Conservation (phyloP, 306 rosid genomes). For the Quercus ilex region DNA sequence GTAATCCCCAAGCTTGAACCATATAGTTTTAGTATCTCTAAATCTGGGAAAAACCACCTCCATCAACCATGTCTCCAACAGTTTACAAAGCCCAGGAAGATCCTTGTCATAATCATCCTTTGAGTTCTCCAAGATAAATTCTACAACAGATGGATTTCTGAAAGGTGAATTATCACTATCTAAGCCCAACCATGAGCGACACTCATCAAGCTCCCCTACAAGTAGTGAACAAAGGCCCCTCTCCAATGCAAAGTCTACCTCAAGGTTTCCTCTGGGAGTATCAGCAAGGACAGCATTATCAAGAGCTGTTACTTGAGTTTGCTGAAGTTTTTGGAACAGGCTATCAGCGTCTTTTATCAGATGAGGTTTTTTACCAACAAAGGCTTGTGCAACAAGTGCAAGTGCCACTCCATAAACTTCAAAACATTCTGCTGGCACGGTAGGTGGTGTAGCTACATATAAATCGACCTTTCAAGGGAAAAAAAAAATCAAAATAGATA, state of each 20-base stretch:
- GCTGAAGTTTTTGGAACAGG: conserved; percentile 93
- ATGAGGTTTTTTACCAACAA: conserved; percentile 82
- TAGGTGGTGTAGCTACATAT: conserved; percentile 88
- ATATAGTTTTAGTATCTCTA: conserved; percentile 68
- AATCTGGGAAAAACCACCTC: conserved; percentile 94
- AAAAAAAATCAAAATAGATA: background rate
- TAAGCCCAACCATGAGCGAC: conserved; percentile 89
- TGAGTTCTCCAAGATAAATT: conserved; percentile 70
- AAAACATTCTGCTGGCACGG: conserved; percentile 94
- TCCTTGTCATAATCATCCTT: conserved; percentile 75
- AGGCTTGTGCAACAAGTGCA: conserved; percentile 91
- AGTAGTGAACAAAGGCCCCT: conserved; percentile 96
- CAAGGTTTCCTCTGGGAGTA: conserved; percentile 54
- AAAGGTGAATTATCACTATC: conserved; percentile 67
- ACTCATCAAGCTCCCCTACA: conserved; percentile 82
- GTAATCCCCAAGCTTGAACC: conserved; percentile 87
- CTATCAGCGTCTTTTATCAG: conserved; percentile 89
- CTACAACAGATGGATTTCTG: conserved; percentile 75
- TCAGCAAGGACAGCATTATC: conserved; percentile 47
- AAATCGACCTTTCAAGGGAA: conserved; percentile 71
- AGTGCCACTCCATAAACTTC: conserved; percentile 97
- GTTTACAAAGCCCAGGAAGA: conserved; percentile 93
- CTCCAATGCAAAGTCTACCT: conserved; percentile 85
- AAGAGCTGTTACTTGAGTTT: conserved; percentile 53
- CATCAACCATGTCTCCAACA: conserved; percentile 88